A percentile compares a stretch with the other conserved stretches of the same genome.
phyloP scores from a whole-genome alignment of 371 early-diverging fungal genomes.

The Coemansia sp. region DNA sequence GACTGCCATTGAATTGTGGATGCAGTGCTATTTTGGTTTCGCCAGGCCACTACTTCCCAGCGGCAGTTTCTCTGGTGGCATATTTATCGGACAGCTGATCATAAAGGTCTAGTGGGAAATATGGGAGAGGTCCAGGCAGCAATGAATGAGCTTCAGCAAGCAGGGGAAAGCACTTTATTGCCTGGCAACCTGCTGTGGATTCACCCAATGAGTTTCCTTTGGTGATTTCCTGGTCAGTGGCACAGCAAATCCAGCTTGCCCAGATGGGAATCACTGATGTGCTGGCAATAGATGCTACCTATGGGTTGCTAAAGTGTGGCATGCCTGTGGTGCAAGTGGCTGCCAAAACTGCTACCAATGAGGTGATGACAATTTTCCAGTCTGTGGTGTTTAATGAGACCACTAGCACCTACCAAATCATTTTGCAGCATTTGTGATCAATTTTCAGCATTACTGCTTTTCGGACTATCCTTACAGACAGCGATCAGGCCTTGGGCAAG shows the following conservation, averaged over 20 bases:
- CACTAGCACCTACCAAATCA: neutral
- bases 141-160: too few species aligned
- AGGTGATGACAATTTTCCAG: slow-evolving; percentile 1
- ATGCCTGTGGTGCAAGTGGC: slow-evolving; percentile 3
- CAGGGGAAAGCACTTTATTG: too few species aligned
- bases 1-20: too few species aligned
- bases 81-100: too few species aligned
- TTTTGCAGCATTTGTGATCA: neutral
- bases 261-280: neutral
- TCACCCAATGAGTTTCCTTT: too few species aligned
- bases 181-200: too few species aligned
- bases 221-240: too few species aligned
- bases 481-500: neutral
- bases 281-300: slow-evolving; percentile 1
- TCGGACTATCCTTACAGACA: neutral
- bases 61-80: too few species aligned
- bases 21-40: too few species aligned
- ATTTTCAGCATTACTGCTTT: neutral
- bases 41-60: too few species aligned
- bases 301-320: neutral
- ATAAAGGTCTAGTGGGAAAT: too few species aligned
- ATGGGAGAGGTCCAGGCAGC: too few species aligned
- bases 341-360: neutral
- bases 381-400: neutral
- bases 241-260: neutral